Evolutionary conservation across 1,284 basidiomycete species (phyloP).

Genomic region (Rhodotorula mucilaginosa): DNA sequence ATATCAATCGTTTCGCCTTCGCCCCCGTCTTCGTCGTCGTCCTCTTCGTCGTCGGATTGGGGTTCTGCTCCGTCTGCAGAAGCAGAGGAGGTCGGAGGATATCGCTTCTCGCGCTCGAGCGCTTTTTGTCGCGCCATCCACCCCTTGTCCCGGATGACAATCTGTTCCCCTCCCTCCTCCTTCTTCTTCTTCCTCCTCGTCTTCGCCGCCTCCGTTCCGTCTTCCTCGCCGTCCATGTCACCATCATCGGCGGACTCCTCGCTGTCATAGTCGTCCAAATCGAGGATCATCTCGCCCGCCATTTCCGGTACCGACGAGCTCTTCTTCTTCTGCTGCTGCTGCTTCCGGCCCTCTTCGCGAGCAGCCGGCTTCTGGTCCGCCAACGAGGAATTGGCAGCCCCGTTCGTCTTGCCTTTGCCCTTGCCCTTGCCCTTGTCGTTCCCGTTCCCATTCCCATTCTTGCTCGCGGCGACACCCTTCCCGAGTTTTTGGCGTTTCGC

Average conservation of each 20-base stretch:
- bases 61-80: not conserved
- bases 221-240: not conserved
- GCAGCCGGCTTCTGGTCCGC: too few species aligned
- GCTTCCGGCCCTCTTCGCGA: too few species aligned
- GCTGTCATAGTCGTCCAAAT: not conserved
- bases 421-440: not conserved
- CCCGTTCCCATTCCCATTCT: not conserved
- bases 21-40: not conserved
- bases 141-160: conserved; percentile 18
- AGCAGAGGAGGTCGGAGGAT: not conserved
- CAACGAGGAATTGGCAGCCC: not conserved
- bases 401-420: conserved; percentile 9
- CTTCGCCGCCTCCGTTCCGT: not conserved
- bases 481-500: conserved; percentile 2
- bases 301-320: too few species aligned
- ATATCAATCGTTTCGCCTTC: conserved; percentile 10
- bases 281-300: conserved; percentile 12
- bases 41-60: not conserved
- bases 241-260: not conserved
- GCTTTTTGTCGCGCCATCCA: not conserved
- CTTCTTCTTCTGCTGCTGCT: too few species aligned
- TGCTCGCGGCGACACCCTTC: not conserved
- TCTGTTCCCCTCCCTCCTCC: conserved; percentile 16
- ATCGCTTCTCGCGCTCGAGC: conserved; percentile 1
- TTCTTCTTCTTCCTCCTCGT: not conserved